Evolutionary conservation across 805 yeast genomes (phyloP).

Genomic region (Teunomyces panamensis): DNA sequence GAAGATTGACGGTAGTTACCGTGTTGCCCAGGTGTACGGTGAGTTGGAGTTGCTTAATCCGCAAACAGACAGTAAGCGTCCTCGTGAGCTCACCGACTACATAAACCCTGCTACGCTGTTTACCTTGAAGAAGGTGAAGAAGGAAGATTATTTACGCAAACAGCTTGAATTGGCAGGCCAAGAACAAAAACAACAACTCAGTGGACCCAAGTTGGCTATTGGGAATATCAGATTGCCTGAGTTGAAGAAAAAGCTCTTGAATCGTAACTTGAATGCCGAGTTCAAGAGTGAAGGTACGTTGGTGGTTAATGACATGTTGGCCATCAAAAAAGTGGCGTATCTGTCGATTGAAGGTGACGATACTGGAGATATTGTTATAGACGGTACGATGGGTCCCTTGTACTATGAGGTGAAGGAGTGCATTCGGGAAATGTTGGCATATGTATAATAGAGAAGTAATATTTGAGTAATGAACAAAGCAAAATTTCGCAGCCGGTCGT

Average conservation of each 20-base stretch:
- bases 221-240: constrained; percentile 89
- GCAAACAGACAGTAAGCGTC: constrained; percentile 13
- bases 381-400: constrained; percentile 71
- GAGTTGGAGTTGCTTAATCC: constrained; percentile 42
- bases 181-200: constrained; percentile 1
- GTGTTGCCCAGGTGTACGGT: constrained; percentile 81
- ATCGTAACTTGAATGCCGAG: constrained; percentile 69
- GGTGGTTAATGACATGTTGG: constrained; percentile 75
- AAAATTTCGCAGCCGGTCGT: constrained; percentile 6
- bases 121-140: constrained; percentile 24
- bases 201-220: constrained; percentile 55
- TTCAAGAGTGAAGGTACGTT: constrained; percentile 91
- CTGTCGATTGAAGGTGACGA: constrained; percentile 41
- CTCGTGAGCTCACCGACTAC: constrained; percentile 22
- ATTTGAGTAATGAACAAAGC: too few species aligned
- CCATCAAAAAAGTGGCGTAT: constrained; percentile 62
- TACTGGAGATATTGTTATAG: constrained; percentile 81
- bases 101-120: constrained; percentile 31
- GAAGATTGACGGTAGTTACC: constrained; percentile 71
- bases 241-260: constrained; percentile 59
- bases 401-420: constrained; percentile 75
- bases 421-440: constrained; percentile 73
- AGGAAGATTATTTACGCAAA: constrained; percentile 12
- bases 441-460: constrained; percentile 40
- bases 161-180: constrained; percentile 8